Evolutionary conservation across 2,329 filamentous ascomycete species (phyloP).

Genomic region (Ustulina deusta): DNA sequence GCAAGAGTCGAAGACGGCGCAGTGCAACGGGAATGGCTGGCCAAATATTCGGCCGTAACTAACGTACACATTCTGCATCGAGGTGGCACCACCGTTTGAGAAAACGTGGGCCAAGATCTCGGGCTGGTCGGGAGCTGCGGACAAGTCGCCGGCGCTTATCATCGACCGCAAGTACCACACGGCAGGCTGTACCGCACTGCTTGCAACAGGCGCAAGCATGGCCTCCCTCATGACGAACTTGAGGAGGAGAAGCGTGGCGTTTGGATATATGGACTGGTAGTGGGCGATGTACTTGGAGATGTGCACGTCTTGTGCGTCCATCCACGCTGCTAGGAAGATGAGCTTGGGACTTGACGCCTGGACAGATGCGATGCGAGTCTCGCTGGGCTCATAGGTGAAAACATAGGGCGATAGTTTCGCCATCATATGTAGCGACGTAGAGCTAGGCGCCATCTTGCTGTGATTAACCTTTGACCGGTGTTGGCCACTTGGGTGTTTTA

Average conservation of each 20-base stretch:
- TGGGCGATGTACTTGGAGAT: conserved; percentile 64
- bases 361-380: conserved; percentile 27
- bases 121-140: conserved; percentile 43
- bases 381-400: conserved; percentile 47
- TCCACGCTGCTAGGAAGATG: conserved; percentile 63
- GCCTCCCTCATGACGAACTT: conserved; percentile 56
- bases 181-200: conserved; percentile 54
- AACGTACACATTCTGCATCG: conserved; percentile 55
- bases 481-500: not conserved
- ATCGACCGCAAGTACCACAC: conserved; percentile 55
- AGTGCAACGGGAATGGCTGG: conserved; percentile 56
- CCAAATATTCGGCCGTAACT: conserved; percentile 49
- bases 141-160: conserved; percentile 43
- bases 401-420: conserved; percentile 48
- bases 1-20: conserved; percentile 61
- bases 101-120: conserved; percentile 62
- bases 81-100: conserved; percentile 64
- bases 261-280: conserved; percentile 60
- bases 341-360: conserved; percentile 55
- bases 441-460: conserved; percentile 30
- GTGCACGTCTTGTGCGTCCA: conserved; percentile 62
- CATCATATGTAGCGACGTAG: conserved; percentile 45
- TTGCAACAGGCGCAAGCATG: conserved; percentile 51
- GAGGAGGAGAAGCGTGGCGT: conserved; percentile 60
- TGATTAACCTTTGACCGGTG: not conserved